Evolutionary conservation across 2,329 filamentous ascomycete species (phyloP), one percentile per base, ranked within the genome.

Genomic region (Massarina eburnea): DNA sequence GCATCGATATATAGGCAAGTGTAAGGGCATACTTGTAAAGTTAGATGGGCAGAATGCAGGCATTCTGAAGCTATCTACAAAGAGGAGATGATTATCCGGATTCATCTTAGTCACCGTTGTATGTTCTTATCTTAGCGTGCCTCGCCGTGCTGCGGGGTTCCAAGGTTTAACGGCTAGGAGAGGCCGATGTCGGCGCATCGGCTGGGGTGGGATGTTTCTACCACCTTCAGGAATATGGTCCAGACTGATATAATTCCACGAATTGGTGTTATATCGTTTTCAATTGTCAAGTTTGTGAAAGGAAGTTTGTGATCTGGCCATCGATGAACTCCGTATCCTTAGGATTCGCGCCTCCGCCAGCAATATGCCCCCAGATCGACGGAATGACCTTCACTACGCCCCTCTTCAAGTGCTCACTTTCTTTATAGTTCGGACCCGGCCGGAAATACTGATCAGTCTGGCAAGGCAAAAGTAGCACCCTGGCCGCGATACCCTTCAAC

Each of bases 311-410:
- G 8, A 61, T 61, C 19, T 32, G 43, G 17, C 42, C 22, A 27
- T 57, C 49, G 54, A 62, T 62, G 54, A 55, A 62, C n/a, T 47
- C 37, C 2, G 43, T 41, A 40, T 73, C 70, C 32, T 58, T 54
- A 20, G 61, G 52, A 7, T 67, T 70, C 14, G 59, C 59, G 4
- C 71, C 71, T 19, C 67, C 66, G 12, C 71, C 72, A 14, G 63
- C 72, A 18, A 75, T 51, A 51, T 74, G 71, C 1, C 72, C 72
- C 71, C 71, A 74, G 8, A 72, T 57, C 33, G 65, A 70, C 19
- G 67, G 62, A 27, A 75, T 63, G 6, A 65, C 48, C 27, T 49
- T 52, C 8, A 73, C 52, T 17, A 49, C 52, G 0, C 58, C 72
- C 18, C 64, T 39, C 36, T 61, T 56, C 46, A 74, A 42, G 38